These are phyloP conservation scores for Neophaeococcomyces aloes DNA, from an alignment of 2,329 filamentous ascomycete species.

Conservation along the genomic window DNA sequence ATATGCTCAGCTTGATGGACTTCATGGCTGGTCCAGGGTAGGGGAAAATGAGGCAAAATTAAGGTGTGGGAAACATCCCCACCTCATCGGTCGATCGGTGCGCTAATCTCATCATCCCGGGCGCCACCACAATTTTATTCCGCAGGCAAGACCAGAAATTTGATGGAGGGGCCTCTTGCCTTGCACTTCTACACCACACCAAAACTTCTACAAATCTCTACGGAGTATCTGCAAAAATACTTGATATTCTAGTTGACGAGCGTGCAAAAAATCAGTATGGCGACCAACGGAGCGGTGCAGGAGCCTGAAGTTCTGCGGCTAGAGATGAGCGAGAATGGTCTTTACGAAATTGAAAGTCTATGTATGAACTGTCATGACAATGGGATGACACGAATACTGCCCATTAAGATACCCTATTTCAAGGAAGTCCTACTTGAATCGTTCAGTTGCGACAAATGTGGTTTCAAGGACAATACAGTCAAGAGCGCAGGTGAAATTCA, in stretches of 20 bases:
- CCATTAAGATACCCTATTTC: conserved; percentile 93
- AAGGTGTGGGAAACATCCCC: neutral
- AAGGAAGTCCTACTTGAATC: conserved; percentile 97
- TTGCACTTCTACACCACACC: neutral
- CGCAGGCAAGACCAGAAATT: conserved; percentile 16
- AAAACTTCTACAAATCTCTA: too few species aligned
- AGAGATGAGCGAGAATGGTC: conserved; percentile 23
- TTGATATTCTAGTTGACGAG: too few species aligned
- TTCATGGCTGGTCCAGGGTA: conserved; percentile 17
- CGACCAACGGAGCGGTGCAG: conserved; percentile 12
- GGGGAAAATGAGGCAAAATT: conserved; percentile 7
- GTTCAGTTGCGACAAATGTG: conserved; percentile 83
- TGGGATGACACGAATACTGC: conserved; percentile 73
- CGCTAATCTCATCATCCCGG: conserved; percentile 11
- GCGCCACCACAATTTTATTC: conserved; percentile 8
- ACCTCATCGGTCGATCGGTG: neutral
- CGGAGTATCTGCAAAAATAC: too few species aligned
- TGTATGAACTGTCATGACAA: conserved; percentile 81
- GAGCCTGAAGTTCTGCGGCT: conserved; percentile 9
- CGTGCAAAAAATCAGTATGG: neutral
- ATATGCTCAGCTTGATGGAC: conserved; percentile 18
- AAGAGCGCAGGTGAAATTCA: conserved; percentile 88
- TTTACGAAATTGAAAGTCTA: conserved; percentile 52
- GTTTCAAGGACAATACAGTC: conserved; percentile 84
- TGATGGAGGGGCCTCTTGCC: conserved; percentile 12